Evolutionary conservation across 1,284 basidiomycete species (phyloP).

Genomic region (Irpex sp.): DNA sequence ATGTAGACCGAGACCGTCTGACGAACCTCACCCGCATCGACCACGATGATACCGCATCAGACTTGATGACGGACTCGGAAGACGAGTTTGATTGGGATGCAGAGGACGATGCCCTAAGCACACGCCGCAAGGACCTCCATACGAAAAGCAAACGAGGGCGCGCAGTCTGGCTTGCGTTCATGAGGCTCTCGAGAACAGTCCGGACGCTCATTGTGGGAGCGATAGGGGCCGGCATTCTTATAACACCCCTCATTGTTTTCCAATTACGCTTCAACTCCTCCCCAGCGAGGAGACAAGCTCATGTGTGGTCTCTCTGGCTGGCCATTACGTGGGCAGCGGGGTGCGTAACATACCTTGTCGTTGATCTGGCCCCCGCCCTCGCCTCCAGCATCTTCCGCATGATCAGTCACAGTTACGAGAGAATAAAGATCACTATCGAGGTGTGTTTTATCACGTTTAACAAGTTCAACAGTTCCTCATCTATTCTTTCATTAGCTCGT

Average conservation of each 20-base stretch:
- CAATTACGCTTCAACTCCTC: conserved; percentile 51
- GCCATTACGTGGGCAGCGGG: conserved; percentile 63
- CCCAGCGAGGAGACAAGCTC: conserved; percentile 47
- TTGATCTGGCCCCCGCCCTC: conserved; percentile 56
- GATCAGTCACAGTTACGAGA: conserved; percentile 58
- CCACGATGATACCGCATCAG: conserved; percentile 25
- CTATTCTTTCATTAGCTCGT: conserved; percentile 40
- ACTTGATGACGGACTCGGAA: conserved; percentile 41
- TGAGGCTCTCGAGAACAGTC: conserved; percentile 58
- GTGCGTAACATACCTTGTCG: conserved; percentile 55
- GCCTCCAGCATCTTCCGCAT: conserved; percentile 49
- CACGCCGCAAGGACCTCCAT: conserved; percentile 13
- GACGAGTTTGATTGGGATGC: conserved; percentile 74
- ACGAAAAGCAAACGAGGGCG: conserved; percentile 47
- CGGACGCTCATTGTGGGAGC: conserved; percentile 50
- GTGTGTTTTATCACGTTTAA: conserved; percentile 30
- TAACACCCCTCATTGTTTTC: conserved; percentile 65
- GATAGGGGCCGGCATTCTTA: conserved; percentile 57
- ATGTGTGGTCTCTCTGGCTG: conserved; percentile 70
- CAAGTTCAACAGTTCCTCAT: not conserved
- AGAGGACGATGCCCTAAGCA: conserved; percentile 37
- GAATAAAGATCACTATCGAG: conserved; percentile 59
- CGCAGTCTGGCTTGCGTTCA: conserved; percentile 56
- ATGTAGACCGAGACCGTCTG: conserved; percentile 18
- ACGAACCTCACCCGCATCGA: conserved; percentile 14